phyloP scores from a whole-genome alignment of 768 basidiomycete genomes.

The Amanita inopinata region DNA sequence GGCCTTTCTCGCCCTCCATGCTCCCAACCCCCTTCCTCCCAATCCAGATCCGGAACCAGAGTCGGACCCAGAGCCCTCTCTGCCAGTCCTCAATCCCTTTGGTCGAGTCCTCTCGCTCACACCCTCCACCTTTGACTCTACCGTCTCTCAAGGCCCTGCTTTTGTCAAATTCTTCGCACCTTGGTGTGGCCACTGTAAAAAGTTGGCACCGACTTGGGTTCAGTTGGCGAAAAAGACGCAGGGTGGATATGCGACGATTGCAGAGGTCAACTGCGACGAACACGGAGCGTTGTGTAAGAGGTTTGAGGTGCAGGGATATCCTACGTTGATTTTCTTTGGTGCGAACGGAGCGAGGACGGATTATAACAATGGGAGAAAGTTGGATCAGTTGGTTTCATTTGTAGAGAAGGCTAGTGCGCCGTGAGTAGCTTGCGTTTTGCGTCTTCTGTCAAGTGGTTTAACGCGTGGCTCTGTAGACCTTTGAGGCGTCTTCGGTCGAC shows the following conservation, averaged over 20 bases:
- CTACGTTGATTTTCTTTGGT: constrained; percentile 66
- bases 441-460: constrained; percentile 19
- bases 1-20: constrained; percentile 26
- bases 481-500: constrained; percentile 10
- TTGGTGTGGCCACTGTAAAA: constrained; percentile 98
- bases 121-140: constrained; percentile 26
- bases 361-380: constrained; percentile 62
- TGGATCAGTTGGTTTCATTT: constrained; percentile 66
- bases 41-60: constrained; percentile 12
- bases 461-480: constrained; percentile 22
- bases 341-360: constrained; percentile 52
- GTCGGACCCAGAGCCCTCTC: constrained; percentile 11
- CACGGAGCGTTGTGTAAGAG: constrained; percentile 55
- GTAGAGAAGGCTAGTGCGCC: constrained; percentile 64
- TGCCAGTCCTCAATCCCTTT: constrained; percentile 21
- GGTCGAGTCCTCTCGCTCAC: constrained; percentile 30
- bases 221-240: constrained; percentile 66
- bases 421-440: constrained; percentile 32
- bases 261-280: constrained; percentile 84
- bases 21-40: constrained; percentile 9
- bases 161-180: constrained; percentile 79
- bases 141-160: constrained; percentile 31
- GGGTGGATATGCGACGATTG: constrained; percentile 56
- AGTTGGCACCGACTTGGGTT: constrained; percentile 75
- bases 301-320: constrained; percentile 71